A percentile compares a stretch with the other conserved stretches of the same genome.
Evolutionary conservation across 176 grass and related monocot species (phyloP).

Genomic region (Triticum timopheevii): DNA sequence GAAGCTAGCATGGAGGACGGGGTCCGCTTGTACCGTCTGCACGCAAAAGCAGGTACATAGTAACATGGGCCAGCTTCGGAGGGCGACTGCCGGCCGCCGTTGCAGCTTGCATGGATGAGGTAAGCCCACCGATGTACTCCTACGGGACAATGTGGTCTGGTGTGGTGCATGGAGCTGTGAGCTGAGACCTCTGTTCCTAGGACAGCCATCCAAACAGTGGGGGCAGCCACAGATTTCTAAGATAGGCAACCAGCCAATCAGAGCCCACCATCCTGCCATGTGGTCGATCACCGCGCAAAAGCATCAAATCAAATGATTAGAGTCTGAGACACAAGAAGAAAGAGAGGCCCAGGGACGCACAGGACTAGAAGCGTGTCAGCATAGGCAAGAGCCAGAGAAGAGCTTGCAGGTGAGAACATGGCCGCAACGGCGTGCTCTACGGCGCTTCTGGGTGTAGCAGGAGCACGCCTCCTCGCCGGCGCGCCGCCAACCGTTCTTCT

Average conservation of each 20-base stretch:
- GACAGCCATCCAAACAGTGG: slow-evolving; percentile 1
- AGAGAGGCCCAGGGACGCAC: background rate
- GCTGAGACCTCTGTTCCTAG: background rate
- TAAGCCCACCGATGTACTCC: no score
- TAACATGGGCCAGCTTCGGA: background rate
- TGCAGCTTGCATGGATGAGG: no score
- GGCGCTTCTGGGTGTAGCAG: slow-evolving; percentile 52
- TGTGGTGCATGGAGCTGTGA: background rate
- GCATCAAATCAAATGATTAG: background rate
- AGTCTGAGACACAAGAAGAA: background rate
- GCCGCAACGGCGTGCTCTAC: slow-evolving; percentile 65
- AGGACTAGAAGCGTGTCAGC: background rate
- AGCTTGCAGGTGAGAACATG: slow-evolving; percentile 18
- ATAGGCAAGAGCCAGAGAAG: background rate
- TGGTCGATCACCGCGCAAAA: slow-evolving; percentile 17
- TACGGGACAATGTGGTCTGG: no score
- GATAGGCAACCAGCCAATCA: slow-evolving; percentile 67
- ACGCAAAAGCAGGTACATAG: background rate
- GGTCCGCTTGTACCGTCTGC: no score
- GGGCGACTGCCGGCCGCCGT: background rate
- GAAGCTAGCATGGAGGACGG: background rate
- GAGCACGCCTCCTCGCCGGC: slow-evolving; percentile 39
- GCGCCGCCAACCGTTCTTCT: slow-evolving; percentile 24
- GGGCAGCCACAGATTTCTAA: slow-evolving; percentile 34
- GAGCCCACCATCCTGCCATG: slow-evolving; percentile 14